A percentile compares a stretch with the other conserved stretches of the same genome.
Conservation (phyloP, 305 asterid genomes). For the Andrographis paniculata region DNA sequence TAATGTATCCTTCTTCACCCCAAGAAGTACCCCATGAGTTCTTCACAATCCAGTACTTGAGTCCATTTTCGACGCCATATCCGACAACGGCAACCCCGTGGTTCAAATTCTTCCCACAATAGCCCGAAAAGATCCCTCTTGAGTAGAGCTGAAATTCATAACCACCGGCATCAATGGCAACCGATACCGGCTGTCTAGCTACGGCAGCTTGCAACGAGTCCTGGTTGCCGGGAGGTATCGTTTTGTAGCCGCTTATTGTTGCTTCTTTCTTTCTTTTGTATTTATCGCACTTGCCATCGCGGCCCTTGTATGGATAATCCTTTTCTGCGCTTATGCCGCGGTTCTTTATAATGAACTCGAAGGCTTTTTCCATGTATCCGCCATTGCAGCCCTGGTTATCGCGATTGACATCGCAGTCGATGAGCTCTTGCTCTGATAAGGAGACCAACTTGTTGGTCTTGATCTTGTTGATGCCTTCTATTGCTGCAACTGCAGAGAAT, state of each 20-base stretch:
- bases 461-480: slow-evolving; percentile 42
- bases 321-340: slow-evolving; percentile 46
- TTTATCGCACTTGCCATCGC: slow-evolving; percentile 25
- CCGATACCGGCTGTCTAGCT: slow-evolving; percentile 55
- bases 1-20: slow-evolving; percentile 60
- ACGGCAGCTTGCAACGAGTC: slow-evolving; percentile 37
- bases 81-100: slow-evolving; percentile 54
- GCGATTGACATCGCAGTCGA: slow-evolving; percentile 29
- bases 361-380: slow-evolving; percentile 55
- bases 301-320: slow-evolving; percentile 45
- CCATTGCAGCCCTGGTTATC: slow-evolving; percentile 36
- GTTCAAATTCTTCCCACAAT: slow-evolving; percentile 34
- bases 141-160: slow-evolving; percentile 41
- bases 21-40: slow-evolving; percentile 64
- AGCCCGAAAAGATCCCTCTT: slow-evolving; percentile 41
- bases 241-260: slow-evolving; percentile 36
- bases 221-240: slow-evolving; percentile 31
- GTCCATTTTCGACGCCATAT: slow-evolving; percentile 34
- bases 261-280: slow-evolving; percentile 25
- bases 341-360: slow-evolving; percentile 36
- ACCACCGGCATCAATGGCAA: slow-evolving; percentile 53
- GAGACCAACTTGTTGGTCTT: slow-evolving; percentile 33
- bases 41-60: slow-evolving; percentile 57
- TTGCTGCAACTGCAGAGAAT: slow-evolving; percentile 39
- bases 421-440: slow-evolving; percentile 37